Evolutionary conservation across 106 monocot genomes (phyloP).

Genomic region (Dactylorhiza incarnata): DNA sequence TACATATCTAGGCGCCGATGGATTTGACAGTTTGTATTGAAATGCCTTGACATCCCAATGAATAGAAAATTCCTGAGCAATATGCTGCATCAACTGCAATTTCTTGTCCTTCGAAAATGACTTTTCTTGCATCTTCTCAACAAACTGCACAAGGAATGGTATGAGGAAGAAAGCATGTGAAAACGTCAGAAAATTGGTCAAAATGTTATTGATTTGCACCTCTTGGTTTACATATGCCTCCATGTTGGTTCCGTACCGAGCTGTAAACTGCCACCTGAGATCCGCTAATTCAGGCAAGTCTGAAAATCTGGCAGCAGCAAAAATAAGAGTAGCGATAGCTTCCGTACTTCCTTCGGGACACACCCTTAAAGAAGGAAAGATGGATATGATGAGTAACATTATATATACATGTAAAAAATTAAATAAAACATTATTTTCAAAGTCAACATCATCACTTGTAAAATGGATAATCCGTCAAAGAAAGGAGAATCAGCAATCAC

Average conservation of each 20-base stretch:
- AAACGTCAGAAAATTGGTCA: background rate
- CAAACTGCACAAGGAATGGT: slow-evolving; percentile 31
- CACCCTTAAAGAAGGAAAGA: slow-evolving; percentile 23
- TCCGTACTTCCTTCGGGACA: slow-evolving; percentile 68
- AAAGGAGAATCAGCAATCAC: too few relatives aligned
- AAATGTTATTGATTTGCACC: slow-evolving; percentile 18
- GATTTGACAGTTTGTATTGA: slow-evolving; percentile 20
- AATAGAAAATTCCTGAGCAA: slow-evolving; percentile 57
- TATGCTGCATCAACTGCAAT: slow-evolving; percentile 56
- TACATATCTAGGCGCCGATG: slow-evolving; percentile 17
- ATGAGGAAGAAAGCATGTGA: background rate
- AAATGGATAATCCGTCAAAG: too few relatives aligned
- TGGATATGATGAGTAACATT: background rate
- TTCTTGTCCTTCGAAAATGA: slow-evolving; percentile 59
- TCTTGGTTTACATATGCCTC: slow-evolving; percentile 50
- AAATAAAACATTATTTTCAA: too few relatives aligned
- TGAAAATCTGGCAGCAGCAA: slow-evolving; percentile 80
- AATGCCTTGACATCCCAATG: slow-evolving; percentile 39
- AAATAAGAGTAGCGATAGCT: slow-evolving; percentile 65
- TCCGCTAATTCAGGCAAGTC: slow-evolving; percentile 75
- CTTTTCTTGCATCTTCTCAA: slow-evolving; percentile 44
- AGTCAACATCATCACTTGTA: too few relatives aligned
- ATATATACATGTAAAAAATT: too few relatives aligned
- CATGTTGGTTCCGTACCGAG: slow-evolving; percentile 41
- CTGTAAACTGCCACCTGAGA: slow-evolving; percentile 43